Conservation (phyloP, 2,329 filamentous ascomycete genomes). For the Teratosphaeria epicoccoides region DNA sequence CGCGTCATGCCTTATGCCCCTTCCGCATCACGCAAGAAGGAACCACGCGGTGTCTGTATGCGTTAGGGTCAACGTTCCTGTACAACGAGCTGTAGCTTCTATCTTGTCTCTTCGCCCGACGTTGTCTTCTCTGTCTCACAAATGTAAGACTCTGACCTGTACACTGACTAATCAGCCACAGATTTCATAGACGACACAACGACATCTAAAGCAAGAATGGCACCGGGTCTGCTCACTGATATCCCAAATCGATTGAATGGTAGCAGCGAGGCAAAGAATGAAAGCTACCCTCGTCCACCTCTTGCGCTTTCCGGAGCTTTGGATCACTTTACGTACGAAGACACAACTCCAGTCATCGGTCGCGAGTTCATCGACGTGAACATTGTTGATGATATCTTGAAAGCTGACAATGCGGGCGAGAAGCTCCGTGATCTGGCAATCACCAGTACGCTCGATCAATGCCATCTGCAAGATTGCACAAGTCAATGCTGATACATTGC, state of each 20-base stretch:
- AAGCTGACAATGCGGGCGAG: slow-evolving; percentile 27
- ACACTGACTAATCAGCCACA: background rate
- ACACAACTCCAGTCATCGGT: slow-evolving; percentile 43
- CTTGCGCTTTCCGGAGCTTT: slow-evolving; percentile 7
- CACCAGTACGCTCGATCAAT: slow-evolving; percentile 40
- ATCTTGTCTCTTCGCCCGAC: background rate
- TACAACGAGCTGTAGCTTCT: background rate
- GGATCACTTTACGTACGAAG: slow-evolving; percentile 35
- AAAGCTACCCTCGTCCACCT: background rate
- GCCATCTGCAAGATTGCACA: background rate
- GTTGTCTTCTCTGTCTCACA: background rate
- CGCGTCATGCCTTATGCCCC: background rate
- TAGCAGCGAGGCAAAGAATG: background rate
- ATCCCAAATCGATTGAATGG: background rate
- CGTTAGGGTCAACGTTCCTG: background rate
- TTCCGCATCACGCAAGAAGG: background rate
- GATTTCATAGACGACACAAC: background rate
- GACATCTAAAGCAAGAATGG: background rate
- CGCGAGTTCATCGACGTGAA: slow-evolving; percentile 34
- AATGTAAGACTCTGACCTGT: background rate
- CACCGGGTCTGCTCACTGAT: background rate
- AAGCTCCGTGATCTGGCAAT: slow-evolving; percentile 37
- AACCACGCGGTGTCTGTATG: slow-evolving; percentile 26
- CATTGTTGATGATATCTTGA: slow-evolving; percentile 26
- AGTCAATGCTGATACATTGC: background rate